Conservation (phyloP, 2,329 filamentous ascomycete species). For the Colletotrichum phormii region DNA sequence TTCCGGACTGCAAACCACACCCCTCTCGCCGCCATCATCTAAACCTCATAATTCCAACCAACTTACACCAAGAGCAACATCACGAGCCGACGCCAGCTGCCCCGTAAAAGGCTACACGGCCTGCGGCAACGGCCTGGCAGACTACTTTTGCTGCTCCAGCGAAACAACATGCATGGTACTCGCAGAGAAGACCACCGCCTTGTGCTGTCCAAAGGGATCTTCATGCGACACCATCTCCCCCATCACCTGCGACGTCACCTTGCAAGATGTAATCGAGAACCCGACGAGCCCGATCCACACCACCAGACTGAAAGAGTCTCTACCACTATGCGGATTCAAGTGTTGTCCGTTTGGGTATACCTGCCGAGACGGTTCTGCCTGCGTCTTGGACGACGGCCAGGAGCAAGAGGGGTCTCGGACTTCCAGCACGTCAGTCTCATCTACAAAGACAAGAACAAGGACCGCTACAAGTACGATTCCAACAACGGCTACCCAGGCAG, state of each 20-base stretch:
- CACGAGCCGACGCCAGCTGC: conserved; percentile 26
- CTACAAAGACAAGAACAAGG: conserved; percentile 5
- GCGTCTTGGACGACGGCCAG: conserved; percentile 65
- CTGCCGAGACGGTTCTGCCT: conserved; percentile 61
- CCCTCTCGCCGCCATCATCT: background rate
- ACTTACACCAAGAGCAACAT: conserved; percentile 1
- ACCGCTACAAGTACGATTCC: background rate
- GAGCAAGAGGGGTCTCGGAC: conserved; percentile 45
- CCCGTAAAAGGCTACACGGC: conserved; percentile 18
- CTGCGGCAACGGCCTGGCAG: conserved; percentile 57
- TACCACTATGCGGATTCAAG: conserved; percentile 68
- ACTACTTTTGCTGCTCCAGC: conserved; percentile 74
- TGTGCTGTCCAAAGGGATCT: conserved; percentile 74
- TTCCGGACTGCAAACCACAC: conserved; percentile 1
- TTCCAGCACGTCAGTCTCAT: background rate
- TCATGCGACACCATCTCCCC: conserved; percentile 70
- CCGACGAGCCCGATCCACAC: conserved; percentile 75
- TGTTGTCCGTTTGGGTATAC: conserved; percentile 82
- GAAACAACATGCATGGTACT: conserved; percentile 68
- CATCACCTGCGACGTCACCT: conserved; percentile 71
- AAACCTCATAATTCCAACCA: background rate
- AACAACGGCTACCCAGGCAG: background rate
- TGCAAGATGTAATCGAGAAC: conserved; percentile 69
- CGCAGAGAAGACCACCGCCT: conserved; percentile 71
- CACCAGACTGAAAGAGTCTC: conserved; percentile 66